A percentile compares a stretch with the other conserved stretches of the same genome.
phyloP scores from a whole-genome alignment of 345 rosid species.

The Gossypium sturtianum region DNA sequence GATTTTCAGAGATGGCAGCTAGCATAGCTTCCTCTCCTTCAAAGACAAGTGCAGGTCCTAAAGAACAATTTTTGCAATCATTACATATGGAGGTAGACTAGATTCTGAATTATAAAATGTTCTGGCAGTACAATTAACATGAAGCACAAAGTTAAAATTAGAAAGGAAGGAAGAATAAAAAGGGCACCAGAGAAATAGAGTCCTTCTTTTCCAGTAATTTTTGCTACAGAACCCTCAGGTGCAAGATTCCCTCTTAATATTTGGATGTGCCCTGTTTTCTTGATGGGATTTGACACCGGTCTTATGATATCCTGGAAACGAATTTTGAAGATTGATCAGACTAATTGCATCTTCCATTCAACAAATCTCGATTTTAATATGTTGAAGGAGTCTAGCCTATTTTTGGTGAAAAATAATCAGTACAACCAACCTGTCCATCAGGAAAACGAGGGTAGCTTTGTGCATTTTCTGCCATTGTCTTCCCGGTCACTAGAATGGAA shows the following conservation, averaged over 20 bases:
- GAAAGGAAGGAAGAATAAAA: not conserved
- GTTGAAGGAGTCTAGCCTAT: not conserved
- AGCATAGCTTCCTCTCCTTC: slow-evolving; percentile 98
- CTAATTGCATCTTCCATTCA: not conserved
- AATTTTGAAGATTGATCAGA: not conserved
- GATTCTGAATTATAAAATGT: not conserved
- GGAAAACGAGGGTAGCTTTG: slow-evolving; percentile 58
- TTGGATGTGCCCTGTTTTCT: slow-evolving; percentile 93
- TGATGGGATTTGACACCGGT: slow-evolving; percentile 76
- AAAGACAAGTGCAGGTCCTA: slow-evolving; percentile 97
- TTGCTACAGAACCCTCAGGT: slow-evolving; percentile 96
- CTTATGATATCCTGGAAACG: slow-evolving; percentile 62
- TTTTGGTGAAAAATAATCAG: not conserved
- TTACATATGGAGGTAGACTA: not conserved
- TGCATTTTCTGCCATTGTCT: slow-evolving; percentile 82
- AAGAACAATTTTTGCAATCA: slow-evolving; percentile 18
- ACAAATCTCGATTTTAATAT: not conserved
- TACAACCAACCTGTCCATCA: slow-evolving; percentile 66
- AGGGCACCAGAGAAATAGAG: slow-evolving; percentile 78
- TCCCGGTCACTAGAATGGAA: slow-evolving; percentile 69
- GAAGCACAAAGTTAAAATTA: not conserved
- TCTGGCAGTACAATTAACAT: not conserved
- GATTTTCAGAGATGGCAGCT: slow-evolving; percentile 73
- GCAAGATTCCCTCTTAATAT: slow-evolving; percentile 87
- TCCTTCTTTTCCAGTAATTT: slow-evolving; percentile 99